Evolutionary conservation across 1,284 basidiomycete species (phyloP).

Genomic region (Papiliotrema laurentii): DNA sequence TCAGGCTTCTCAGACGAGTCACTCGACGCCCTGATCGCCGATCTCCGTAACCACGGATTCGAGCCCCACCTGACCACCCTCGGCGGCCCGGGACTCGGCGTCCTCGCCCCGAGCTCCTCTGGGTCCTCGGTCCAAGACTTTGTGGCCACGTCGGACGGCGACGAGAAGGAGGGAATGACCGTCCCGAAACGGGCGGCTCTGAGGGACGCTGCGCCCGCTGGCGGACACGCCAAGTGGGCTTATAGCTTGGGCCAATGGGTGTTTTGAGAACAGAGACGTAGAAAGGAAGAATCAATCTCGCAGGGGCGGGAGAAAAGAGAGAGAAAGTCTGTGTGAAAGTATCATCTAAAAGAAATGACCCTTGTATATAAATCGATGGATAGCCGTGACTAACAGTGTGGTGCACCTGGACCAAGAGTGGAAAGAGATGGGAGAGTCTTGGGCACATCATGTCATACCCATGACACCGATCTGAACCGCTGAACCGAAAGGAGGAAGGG

Average conservation of each 20-base stretch:
- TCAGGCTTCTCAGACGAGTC: constrained; percentile 61
- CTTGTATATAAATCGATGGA: no score
- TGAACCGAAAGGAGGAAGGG: no score
- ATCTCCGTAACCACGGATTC: constrained; percentile 65
- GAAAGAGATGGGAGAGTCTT: no score
- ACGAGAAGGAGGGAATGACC: constrained; percentile 22
- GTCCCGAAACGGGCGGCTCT: constrained; percentile 26
- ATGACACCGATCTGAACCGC: no score
- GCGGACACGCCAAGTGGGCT: constrained; percentile 22
- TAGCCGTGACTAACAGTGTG: no score
- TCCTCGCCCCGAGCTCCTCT: constrained; percentile 44
- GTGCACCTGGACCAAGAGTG: no score
- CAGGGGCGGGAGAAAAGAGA: no score
- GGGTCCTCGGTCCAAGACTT: constrained; percentile 4
- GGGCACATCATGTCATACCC: no score
- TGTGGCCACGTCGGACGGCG: constrained; percentile 14
- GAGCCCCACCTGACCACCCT: constrained; percentile 86
- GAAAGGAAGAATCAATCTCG: no score
- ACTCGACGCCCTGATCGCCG: constrained; percentile 58
- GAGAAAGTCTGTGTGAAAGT: no score
- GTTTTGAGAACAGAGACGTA: not conserved
- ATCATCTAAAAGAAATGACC: no score
- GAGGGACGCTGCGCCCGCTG: constrained; percentile 19
- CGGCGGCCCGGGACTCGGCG: constrained; percentile 85
- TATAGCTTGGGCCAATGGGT: constrained; percentile 24